Conservation (phyloP, 2,329 filamentous ascomycete genomes). For the Pseudogymnoascus pannorum region DNA sequence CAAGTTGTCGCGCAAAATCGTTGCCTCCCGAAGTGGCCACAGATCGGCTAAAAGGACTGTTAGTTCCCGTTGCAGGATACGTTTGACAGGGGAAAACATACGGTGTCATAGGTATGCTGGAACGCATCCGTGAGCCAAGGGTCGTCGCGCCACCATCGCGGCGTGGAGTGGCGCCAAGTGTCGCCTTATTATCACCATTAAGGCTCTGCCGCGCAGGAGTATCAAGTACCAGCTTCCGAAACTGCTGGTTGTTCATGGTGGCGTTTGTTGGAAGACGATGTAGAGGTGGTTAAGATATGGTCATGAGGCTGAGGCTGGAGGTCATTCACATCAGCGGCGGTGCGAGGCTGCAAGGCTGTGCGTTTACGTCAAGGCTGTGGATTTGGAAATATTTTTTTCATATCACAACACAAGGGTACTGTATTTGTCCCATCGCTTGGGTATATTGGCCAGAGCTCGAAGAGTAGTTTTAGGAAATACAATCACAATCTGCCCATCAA, state of each 20-base stretch:
- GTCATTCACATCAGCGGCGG: not conserved
- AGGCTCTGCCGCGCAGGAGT: slow-evolving; percentile 34
- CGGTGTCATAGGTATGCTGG: slow-evolving; percentile 93
- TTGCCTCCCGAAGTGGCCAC: slow-evolving; percentile 34
- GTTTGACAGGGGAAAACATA: slow-evolving; percentile 35
- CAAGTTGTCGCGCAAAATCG: slow-evolving; percentile 79
- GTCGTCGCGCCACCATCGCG: slow-evolving; percentile 44
- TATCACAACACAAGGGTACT: too few relatives aligned
- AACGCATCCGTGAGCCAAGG: slow-evolving; percentile 69
- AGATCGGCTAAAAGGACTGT: slow-evolving; percentile 16
- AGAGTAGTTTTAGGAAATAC: too few relatives aligned
- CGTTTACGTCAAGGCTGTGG: not conserved
- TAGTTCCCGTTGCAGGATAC: slow-evolving; percentile 8
- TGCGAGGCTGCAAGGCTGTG: not conserved
- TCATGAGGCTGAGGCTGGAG: not conserved
- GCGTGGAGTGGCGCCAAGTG: slow-evolving; percentile 27
- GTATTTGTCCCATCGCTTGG: too few relatives aligned
- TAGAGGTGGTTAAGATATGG: not conserved
- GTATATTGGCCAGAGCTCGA: too few relatives aligned
- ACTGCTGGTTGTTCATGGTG: slow-evolving; percentile 91
- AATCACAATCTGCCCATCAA: too few relatives aligned
- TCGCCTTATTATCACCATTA: slow-evolving; percentile 27
- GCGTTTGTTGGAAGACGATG: not conserved
- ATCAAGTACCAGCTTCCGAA: slow-evolving; percentile 68
- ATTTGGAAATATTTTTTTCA: not conserved